Base-by-base conservation (phyloP, 805 yeast species). In the Yamadazyma scolyti region DNA sequence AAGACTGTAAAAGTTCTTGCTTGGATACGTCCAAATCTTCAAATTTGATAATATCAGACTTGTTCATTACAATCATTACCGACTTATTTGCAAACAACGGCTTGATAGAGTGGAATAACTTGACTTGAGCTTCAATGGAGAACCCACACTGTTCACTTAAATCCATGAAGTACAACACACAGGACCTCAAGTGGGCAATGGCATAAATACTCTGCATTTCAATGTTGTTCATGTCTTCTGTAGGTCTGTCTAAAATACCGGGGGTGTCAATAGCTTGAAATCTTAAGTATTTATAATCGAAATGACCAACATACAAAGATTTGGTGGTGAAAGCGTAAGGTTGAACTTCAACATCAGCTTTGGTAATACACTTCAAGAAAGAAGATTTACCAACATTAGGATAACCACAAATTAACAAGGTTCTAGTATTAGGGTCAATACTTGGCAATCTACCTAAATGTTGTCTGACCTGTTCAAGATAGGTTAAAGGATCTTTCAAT, bases 191-290 rank as follows among this genome's bases (percentile, higher is more conserved):
- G 65, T 93, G 98, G 20, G 98, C 98, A 71, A 93, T 88, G 40
- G 98, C 98, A 54, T 93, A 93, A 54, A 93, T 93, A 30, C 95
- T 84, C 70, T 93, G 99, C 98, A 93, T 93, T 71, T 93, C 99
- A 61, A 93, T 93, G 65, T 93, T 93, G 72, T 93, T 93, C 99
- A 93, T 93, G 59, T 93, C 98, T 64, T 93, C 99, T 26, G 97
- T 88, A 39, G 98, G 98, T 61, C 97, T 80, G 65, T 93, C 99
- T 58, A 93, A 72, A 52, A 93, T 89, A 71, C 99, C 99, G 20
- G 99, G 98, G 22, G 98, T 93, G 65, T 93, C 99, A 55, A 93
- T 93, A 34, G 97, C 98, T 71, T 93, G 99, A 71, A 93, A 93
- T 54, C 99, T 75, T 54, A 93, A 71, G 62, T 93, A 94, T 68